These are phyloP conservation scores for Volvox africanus DNA, from an alignment of 139 green algal genomes.

Conservation along the genomic window DNA sequence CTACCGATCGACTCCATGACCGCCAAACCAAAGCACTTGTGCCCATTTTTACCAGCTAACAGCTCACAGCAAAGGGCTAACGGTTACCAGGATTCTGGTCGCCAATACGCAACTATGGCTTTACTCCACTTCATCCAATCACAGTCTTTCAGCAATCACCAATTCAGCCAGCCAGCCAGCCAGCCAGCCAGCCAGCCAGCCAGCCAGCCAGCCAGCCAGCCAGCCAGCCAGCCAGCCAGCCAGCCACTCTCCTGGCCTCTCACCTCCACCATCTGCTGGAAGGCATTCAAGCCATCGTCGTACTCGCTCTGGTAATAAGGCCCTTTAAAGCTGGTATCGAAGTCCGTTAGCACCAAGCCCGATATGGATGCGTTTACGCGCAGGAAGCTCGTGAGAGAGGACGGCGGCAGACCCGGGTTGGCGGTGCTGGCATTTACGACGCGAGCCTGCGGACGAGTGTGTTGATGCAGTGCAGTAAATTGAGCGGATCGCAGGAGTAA, in stretches of 20 bases:
- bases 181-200: no score
- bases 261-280: constrained; percentile 7
- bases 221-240: no score
- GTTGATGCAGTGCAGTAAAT: no score
- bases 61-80: no score
- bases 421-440: neutral
- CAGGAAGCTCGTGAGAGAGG: constrained; percentile 80
- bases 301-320: constrained; percentile 66
- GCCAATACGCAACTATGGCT: no score
- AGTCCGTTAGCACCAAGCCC: constrained; percentile 76
- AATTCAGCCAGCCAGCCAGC: no score
- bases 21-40: no score
- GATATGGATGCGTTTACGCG: constrained; percentile 60
- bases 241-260: neutral
- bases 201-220: no score
- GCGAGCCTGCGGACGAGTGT: neutral
- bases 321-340: constrained; percentile 65
- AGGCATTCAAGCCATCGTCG: constrained; percentile 13
- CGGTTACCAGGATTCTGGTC: no score
- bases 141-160: neutral
- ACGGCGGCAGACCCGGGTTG: constrained; percentile 82
- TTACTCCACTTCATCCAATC: neutral
- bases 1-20: no score
- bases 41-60: no score
- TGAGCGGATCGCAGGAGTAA: no score